Evolutionary conservation across 148 eudicot species (phyloP), one percentile per base, ranked within the genome.

Genomic region (Cornus kousa): DNA sequence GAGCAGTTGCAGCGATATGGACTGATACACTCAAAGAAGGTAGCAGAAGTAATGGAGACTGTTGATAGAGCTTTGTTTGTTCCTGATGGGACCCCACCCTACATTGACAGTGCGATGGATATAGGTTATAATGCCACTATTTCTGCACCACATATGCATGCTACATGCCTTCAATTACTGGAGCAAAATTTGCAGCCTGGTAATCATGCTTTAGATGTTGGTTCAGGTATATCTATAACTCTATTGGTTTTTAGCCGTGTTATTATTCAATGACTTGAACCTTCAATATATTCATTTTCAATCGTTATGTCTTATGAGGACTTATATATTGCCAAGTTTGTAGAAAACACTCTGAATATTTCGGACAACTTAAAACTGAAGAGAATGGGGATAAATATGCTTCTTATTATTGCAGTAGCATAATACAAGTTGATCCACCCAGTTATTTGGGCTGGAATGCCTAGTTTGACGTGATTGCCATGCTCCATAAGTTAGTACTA

Each of bases 141-240:
- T 78, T 96, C 99, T 59, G 99, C 99, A 37, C 99, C 99, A 79
- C 99, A 96, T 86, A 93, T 96, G 99, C 99, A 96, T 81, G 99
- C 97, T 5, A 88, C 82, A 79, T 96, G 99, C 85, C 98, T 96
- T 83, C 88, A 96, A 55, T 88, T 96, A 57, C 79, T 96, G 80
- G 89, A 91, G 81, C 83, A 91, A 31, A 81, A 92, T 79, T 88
- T 93, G 83, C 90, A 96, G 86, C 98, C 95, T 78, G 99, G 98
- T 77, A 96, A 93, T 98, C 98, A 83, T 82, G 92, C 94, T 64
- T 83, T 96, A 79, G 99, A 96, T 87, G 92, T 96, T 76, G 99
- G 99, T 83, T 93, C 99, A 87, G 99, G 99, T 96, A 81, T 62
- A 62, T 39, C n/a, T 70, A 60, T 48, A 20, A 37, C 68, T 81